phyloP scores from a whole-genome alignment of 805 yeast species.

The Lipomyces japonicus region DNA sequence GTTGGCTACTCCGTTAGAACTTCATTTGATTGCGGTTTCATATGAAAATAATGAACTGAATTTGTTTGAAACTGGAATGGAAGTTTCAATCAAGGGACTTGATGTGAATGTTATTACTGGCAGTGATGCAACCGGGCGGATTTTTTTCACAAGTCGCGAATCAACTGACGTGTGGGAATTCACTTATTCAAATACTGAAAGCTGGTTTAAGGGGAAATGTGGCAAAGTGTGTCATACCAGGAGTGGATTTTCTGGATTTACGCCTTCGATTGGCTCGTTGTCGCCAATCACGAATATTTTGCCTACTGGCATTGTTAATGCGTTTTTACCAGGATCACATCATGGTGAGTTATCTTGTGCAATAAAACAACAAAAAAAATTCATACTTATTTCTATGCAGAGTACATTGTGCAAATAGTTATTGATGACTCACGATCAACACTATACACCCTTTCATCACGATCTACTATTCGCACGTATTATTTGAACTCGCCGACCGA shows the following conservation, averaged over 20 bases:
- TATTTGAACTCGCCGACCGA: constrained; percentile 45
- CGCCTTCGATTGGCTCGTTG: constrained; percentile 39
- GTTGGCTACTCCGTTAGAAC: constrained; percentile 74
- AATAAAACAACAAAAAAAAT: constrained; percentile 1
- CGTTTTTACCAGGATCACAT: constrained; percentile 7
- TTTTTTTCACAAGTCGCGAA: constrained; percentile 80
- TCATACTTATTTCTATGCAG: constrained; percentile 41
- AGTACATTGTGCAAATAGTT: constrained; percentile 57
- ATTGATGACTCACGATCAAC: constrained; percentile 75
- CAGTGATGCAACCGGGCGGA: constrained; percentile 64
- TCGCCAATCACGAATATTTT: constrained; percentile 25
- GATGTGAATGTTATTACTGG: constrained; percentile 60
- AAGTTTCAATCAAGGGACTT: constrained; percentile 70
- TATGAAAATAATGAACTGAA: constrained; percentile 51
- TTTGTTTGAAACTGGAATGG: constrained; percentile 76
- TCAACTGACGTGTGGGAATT: constrained; percentile 82
- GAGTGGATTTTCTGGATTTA: constrained; percentile 51
- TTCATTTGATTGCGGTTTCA: constrained; percentile 72
- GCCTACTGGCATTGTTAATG: constrained; percentile 5
- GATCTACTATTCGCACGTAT: constrained; percentile 77
- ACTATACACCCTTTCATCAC: constrained; percentile 76
- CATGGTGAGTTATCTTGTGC: constrained; percentile 34
- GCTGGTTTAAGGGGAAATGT: constrained; percentile 83
- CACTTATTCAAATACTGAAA: constrained; percentile 73
- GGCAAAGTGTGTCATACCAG: constrained; percentile 79